phyloP scores from a whole-genome alignment of 805 yeast species.

The Pachysolen tannophilus region DNA sequence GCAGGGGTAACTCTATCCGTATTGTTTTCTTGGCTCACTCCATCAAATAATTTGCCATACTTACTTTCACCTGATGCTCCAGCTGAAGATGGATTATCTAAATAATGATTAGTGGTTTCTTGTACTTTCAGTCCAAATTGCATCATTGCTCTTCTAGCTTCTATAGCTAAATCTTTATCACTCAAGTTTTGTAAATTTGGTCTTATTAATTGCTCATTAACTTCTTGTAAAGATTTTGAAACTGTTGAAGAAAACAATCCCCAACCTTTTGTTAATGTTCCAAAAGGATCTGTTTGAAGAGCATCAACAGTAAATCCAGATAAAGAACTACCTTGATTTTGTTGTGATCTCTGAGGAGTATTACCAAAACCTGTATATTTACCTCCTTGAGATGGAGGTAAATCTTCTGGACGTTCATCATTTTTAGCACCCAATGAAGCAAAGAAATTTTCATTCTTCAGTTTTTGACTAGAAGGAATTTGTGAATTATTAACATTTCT shows the following conservation, averaged over 20 bases:
- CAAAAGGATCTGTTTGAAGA: slow-evolving; percentile 77
- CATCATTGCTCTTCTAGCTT: slow-evolving; percentile 88
- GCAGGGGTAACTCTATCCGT: slow-evolving; percentile 45
- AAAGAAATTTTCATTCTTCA: slow-evolving; percentile 75
- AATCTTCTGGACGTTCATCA: slow-evolving; percentile 60
- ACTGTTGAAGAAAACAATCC: slow-evolving; percentile 84
- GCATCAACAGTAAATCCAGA: slow-evolving; percentile 57
- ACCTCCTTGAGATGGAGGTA: slow-evolving; percentile 94
- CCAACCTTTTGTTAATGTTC: slow-evolving; percentile 92
- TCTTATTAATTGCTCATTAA: slow-evolving; percentile 80
- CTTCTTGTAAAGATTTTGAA: slow-evolving; percentile 75
- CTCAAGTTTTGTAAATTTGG: slow-evolving; percentile 82
- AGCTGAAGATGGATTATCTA: slow-evolving; percentile 47
- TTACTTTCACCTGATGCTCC: slow-evolving; percentile 23
- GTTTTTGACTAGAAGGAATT: slow-evolving; percentile 21
- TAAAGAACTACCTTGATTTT: slow-evolving; percentile 31
- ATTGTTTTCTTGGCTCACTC: slow-evolving; percentile 32
- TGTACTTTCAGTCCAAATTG: slow-evolving; percentile 94
- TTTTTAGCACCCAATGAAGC: slow-evolving; percentile 71
- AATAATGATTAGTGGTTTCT: slow-evolving; percentile 75
- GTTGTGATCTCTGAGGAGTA: slow-evolving; percentile 49
- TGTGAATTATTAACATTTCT: neutral
- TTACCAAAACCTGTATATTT: slow-evolving; percentile 88
- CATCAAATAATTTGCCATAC: slow-evolving; percentile 51
- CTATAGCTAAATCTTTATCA: slow-evolving; percentile 70